A percentile compares a stretch with the other conserved stretches of the same genome.
Conservation (phyloP, 2,329 filamentous ascomycete genomes). For the Pseudonectria foliicola region DNA sequence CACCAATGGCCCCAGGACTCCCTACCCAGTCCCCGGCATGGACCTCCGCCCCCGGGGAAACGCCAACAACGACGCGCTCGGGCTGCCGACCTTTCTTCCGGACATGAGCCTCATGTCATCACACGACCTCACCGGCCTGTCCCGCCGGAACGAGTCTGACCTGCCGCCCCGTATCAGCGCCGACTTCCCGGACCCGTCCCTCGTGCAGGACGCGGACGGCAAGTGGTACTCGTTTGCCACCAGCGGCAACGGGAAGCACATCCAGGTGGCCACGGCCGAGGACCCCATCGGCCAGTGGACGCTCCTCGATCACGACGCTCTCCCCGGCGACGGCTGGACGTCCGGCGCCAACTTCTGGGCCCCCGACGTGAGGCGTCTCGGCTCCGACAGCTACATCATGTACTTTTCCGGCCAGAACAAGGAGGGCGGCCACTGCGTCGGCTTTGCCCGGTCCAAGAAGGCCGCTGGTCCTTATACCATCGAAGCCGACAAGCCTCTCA, state of each 20-base stretch:
- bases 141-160: neutral
- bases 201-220: slow-evolving; percentile 40
- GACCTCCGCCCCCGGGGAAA: too few species aligned
- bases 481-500: slow-evolving; percentile 35
- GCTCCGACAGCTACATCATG: slow-evolving; percentile 48
- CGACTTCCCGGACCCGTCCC: slow-evolving; percentile 49
- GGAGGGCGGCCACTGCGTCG: slow-evolving; percentile 48
- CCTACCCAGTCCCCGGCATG: too few species aligned
- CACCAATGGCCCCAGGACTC: too few species aligned
- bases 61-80: too few species aligned
- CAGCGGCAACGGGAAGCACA: slow-evolving; percentile 39
- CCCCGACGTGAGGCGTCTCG: slow-evolving; percentile 48
- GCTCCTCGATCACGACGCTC: slow-evolving; percentile 43
- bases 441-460: slow-evolving; percentile 41
- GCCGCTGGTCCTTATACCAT: slow-evolving; percentile 47
- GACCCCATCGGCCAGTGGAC: slow-evolving; percentile 42
- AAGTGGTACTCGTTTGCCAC: slow-evolving; percentile 54
- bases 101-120: too few species aligned
- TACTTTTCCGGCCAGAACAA: slow-evolving; percentile 49
- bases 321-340: slow-evolving; percentile 50
- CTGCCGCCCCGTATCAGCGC: slow-evolving; percentile 4
- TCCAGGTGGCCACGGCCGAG: slow-evolving; percentile 46
- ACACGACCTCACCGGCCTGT: neutral
- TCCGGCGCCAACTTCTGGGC: slow-evolving; percentile 51
- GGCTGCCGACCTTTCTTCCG: too few species aligned